Base-by-base conservation (phyloP, 1,284 basidiomycete species). In the Trametes sp. region DNA sequence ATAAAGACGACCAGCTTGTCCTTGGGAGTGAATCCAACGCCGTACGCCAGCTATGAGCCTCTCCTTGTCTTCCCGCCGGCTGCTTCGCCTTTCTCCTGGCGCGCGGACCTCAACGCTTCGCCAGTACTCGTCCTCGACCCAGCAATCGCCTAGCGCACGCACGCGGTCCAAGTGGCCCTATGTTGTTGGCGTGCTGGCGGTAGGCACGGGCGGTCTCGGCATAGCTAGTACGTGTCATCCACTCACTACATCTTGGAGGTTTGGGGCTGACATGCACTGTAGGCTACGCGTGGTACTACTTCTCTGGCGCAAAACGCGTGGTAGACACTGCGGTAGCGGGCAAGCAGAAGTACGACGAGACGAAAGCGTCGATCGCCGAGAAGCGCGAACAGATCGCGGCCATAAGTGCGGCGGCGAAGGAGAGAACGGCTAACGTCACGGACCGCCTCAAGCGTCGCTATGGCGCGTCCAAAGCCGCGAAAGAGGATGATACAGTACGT, bases 211-310 rank as follows among this genome's bases (percentile, higher is more conserved):
- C 8, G 38, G 7, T 19, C 13, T 41, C 16, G 38, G 38, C 16
- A 19, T 14, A 41, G 38, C 38, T 41, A 19, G 38, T 41, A 19
- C 38, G 38, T 19, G 38, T 7, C 35, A 16, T 45, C 4, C 11
- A 24, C n/a, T 42, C 16, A 42, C 7, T 10, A 10, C 42, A 9
- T 11, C 42, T 4, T 21, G 21, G 6, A 24, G 8, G 23, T 16
- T 24, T 4, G 21, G 11, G 8, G 2, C 9, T 45, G 24, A 45
- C 11, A 6, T 2, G 31, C 31, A 14, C 11, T 19, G 6, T 26
- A 68, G 69, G 57, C 6, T 70, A 68, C 51, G 59, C 61, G 4
- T 65, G 60, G 59, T 70, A 68, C 28, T 64, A 70, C 24, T 51
- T 66, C 13, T 69, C 68, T 0, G 66, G 66, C 3, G 44, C 54